A percentile compares a stretch with the other conserved stretches of the same genome.
Evolutionary conservation across 228 moss, liverwort and hornwort genomes (phyloP).

Genomic region (Sphagnum magellanicum): DNA sequence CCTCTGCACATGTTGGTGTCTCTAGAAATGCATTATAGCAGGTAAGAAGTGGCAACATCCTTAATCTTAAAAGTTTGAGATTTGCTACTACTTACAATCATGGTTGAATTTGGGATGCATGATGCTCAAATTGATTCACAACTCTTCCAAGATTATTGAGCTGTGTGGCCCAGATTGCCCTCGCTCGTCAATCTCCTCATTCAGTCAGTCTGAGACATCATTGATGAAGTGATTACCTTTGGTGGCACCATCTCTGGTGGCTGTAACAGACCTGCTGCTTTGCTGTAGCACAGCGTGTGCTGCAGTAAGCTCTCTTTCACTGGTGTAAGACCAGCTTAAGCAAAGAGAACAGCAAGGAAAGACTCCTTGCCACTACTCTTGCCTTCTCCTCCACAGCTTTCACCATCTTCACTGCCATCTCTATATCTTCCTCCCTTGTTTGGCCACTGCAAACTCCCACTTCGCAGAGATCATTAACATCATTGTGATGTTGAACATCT

Average conservation of each 20-base stretch:
- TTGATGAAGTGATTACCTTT: conserved; percentile 91
- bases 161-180: conserved; percentile 57
- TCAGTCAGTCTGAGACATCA: conserved; percentile 76
- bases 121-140: conserved; percentile 86
- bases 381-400: conserved; percentile 87
- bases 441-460: neutral
- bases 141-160: conserved; percentile 71
- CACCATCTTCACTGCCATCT: conserved; percentile 70
- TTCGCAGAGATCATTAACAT: neutral
- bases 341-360: conserved; percentile 53
- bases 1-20: no score
- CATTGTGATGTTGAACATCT: no score
- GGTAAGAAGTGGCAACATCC: no score
- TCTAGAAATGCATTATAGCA: conserved; percentile 1
- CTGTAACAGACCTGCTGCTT: conserved; percentile 79
- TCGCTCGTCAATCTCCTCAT: conserved; percentile 89
- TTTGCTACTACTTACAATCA: no score
- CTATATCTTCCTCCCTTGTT: conserved; percentile 42
- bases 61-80: no score
- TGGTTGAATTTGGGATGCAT: conserved; percentile 29
- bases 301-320: conserved; percentile 81
- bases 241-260: conserved; percentile 71
- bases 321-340: conserved; percentile 79
- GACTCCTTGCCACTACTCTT: conserved; percentile 59
- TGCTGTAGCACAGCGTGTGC: conserved; percentile 78